A percentile compares a stretch with the other conserved stretches of the same genome.
Conservation (phyloP, 1,284 basidiomycete species). For the Fomitopsis pinicola region DNA sequence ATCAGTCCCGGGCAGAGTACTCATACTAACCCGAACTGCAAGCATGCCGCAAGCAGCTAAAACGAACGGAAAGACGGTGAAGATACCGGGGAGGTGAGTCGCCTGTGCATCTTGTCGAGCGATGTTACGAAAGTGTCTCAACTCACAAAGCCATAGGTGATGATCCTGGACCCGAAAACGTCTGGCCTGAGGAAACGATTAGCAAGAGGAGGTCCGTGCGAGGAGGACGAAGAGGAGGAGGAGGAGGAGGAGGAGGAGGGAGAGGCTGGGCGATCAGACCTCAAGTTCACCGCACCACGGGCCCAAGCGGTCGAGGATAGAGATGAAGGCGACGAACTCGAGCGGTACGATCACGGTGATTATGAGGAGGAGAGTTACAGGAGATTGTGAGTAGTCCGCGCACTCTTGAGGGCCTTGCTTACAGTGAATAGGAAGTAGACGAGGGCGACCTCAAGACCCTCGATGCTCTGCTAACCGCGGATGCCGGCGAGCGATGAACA, state of each 20-base stretch:
- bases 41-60: slow-evolving; percentile 26
- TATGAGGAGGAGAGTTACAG: slow-evolving; percentile 38
- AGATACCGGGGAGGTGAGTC: no score
- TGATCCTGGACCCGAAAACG: no score
- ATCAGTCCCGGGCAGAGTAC: no score
- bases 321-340: slow-evolving; percentile 41
- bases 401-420: not conserved
- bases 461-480: slow-evolving; percentile 73
- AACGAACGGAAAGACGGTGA: not conserved
- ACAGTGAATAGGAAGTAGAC: not conserved
- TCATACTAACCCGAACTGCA: not conserved
- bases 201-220: no score
- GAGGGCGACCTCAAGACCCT: slow-evolving; percentile 76
- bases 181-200: no score
- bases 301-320: slow-evolving; percentile 30
- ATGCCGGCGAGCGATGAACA: slow-evolving; percentile 73
- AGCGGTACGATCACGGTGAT: slow-evolving; percentile 46
- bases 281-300: slow-evolving; percentile 33
- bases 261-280: slow-evolving; percentile 34
- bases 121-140: no score
- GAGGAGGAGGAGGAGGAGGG: slow-evolving; percentile 42
- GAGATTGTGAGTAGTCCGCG: slow-evolving; percentile 50
- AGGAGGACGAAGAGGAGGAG: slow-evolving; percentile 27
- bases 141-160: no score
- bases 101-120: no score